A percentile compares a stretch with the other conserved stretches of the same genome.
Conservation (phyloP, 2,329 filamentous ascomycete species). For the Zarea fungicola region DNA sequence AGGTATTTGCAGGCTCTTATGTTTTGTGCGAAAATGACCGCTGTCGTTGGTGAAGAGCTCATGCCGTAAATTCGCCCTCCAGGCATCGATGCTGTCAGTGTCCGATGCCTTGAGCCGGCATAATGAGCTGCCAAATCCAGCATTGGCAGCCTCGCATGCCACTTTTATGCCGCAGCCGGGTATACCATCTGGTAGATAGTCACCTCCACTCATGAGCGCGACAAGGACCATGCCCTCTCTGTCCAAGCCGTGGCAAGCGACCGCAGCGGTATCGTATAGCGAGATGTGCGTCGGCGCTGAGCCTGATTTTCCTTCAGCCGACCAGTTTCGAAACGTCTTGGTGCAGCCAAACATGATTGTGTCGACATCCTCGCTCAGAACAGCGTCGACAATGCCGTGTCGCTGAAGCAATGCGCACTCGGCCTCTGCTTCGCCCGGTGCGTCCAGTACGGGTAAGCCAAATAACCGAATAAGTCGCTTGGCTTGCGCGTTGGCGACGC, state of each 20-base stretch:
- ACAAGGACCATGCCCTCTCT: conserved; percentile 89
- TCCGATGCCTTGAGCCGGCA: conserved; percentile 61
- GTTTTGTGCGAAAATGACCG: conserved; percentile 71
- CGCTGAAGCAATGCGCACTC: conserved; percentile 86
- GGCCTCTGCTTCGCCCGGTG: conserved; percentile 91
- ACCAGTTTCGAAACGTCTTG: conserved; percentile 75
- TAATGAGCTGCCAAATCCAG: conserved; percentile 75
- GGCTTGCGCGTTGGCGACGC: conserved; percentile 66
- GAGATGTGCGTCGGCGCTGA: conserved; percentile 80
- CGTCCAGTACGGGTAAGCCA: conserved; percentile 76
- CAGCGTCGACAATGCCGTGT: conserved; percentile 81
- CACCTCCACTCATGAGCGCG: conserved; percentile 90
- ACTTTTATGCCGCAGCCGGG: conserved; percentile 82
- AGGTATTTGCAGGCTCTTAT: conserved; percentile 69
- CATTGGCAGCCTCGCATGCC: conserved; percentile 83
- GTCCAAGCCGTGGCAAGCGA: conserved; percentile 60
- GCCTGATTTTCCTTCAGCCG: conserved; percentile 60
- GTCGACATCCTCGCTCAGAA: conserved; percentile 94
- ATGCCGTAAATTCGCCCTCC: conserved; percentile 66
- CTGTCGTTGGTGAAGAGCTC: conserved; percentile 82
- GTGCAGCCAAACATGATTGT: conserved; percentile 95
- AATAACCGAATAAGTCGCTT: conserved; percentile 82
- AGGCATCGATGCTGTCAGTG: conserved; percentile 53
- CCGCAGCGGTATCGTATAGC: conserved; percentile 63
- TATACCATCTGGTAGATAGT: conserved; percentile 86